These are phyloP conservation scores for Corymbia citriodora DNA, from an alignment of 441 rosid species.

Conservation along the genomic window DNA sequence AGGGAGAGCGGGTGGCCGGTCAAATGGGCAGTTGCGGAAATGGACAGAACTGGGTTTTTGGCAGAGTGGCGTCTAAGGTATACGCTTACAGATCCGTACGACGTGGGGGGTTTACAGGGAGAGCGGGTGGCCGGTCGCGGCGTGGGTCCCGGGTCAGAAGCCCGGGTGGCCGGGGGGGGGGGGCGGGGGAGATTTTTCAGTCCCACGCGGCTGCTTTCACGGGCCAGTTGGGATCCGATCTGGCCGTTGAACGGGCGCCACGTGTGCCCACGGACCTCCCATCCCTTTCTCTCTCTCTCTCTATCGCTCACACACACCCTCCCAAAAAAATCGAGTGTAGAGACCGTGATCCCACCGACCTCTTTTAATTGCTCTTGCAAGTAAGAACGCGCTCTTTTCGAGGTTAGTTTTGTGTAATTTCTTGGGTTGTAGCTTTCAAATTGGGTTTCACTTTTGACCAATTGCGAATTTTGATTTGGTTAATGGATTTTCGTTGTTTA, in stretches of 20 bases:
- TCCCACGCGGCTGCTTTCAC: conserved; percentile 24
- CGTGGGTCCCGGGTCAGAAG: conserved; percentile 19
- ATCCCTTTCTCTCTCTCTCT: not conserved
- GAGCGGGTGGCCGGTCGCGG: conserved; percentile 14
- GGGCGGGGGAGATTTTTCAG: not conserved
- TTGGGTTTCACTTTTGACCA: not conserved
- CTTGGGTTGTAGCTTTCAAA: not conserved
- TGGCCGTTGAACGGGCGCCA: conserved; percentile 8
- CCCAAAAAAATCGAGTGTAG: not conserved
- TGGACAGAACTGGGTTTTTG: not conserved
- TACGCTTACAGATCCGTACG: not conserved
- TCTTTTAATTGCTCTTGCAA: not conserved
- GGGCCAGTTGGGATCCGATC: conserved; percentile 17
- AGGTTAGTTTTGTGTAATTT: not conserved
- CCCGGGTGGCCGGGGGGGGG: not conserved
- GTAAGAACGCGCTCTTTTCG: not conserved
- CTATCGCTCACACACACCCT: fast-evolving
- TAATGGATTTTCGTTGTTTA: not conserved
- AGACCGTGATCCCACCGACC: not conserved
- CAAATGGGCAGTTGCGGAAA: not conserved
- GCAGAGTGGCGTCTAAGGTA: not conserved
- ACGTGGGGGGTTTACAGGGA: not conserved
- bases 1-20: not conserved
- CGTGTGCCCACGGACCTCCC: not conserved
- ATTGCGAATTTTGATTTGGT: not conserved